phyloP scores from a whole-genome alignment of 495 filamentous ascomycete species.

The Tuber magnatum region DNA sequence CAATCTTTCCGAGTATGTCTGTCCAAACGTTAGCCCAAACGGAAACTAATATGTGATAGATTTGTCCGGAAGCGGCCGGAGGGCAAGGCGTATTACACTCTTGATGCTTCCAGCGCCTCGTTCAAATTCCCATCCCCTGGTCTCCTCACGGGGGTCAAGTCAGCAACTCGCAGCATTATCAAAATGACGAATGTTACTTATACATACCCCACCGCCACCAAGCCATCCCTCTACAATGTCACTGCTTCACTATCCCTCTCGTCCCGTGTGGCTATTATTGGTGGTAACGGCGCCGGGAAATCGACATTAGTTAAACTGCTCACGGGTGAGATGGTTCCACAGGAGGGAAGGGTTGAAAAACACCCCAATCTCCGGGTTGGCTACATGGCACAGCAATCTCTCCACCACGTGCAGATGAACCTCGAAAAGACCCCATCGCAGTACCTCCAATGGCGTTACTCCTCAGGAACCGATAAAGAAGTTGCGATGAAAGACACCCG shows the following conservation, averaged over 20 bases:
- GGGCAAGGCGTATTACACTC: slow-evolving; percentile 96
- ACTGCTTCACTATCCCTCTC: slow-evolving; percentile 79
- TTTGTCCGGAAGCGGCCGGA: slow-evolving; percentile 94
- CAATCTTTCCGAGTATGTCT: slow-evolving; percentile 65
- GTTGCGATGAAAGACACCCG: slow-evolving; percentile 97
- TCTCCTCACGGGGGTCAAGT: slow-evolving; percentile 92
- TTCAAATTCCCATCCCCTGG: slow-evolving; percentile 98
- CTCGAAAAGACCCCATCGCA: slow-evolving; percentile 98
- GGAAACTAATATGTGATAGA: slow-evolving; percentile 33
- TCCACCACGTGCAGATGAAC: slow-evolving; percentile 99
- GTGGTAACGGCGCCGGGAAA: slow-evolving; percentile 96
- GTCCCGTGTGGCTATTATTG: slow-evolving; percentile 90
- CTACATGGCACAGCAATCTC: slow-evolving; percentile 98
- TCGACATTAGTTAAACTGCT: slow-evolving; percentile 96
- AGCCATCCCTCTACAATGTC: slow-evolving; percentile 82
- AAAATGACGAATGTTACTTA: slow-evolving; percentile 88
- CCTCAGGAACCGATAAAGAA: slow-evolving; percentile 92
- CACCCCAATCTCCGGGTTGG: slow-evolving; percentile 98
- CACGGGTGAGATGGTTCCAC: slow-evolving; percentile 90
- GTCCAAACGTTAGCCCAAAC: background rate
- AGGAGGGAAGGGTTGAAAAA: slow-evolving; percentile 85
- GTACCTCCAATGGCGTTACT: slow-evolving; percentile 98
- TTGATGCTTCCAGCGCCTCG: slow-evolving; percentile 78
- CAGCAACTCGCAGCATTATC: slow-evolving; percentile 82
- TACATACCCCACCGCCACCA: slow-evolving; percentile 77